Evolutionary conservation across 139 green algal species (phyloP).

Genomic region (Tetradesmus lagerheimii): DNA sequence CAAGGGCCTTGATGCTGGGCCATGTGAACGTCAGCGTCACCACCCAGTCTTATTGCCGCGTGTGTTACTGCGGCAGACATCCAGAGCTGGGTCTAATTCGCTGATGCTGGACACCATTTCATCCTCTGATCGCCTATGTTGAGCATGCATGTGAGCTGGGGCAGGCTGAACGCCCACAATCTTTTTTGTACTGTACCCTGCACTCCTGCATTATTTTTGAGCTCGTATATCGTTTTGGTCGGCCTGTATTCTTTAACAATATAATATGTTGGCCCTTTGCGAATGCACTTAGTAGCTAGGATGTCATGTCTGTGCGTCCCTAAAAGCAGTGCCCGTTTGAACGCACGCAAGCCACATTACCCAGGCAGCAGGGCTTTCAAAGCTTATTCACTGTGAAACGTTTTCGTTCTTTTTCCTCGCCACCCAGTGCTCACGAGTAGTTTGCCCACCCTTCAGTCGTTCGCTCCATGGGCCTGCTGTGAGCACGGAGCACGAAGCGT

Average conservation of each 20-base stretch:
- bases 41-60: neutral
- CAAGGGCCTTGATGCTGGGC: too few species aligned
- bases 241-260: too few species aligned
- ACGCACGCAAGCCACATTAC: neutral
- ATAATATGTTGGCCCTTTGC: neutral
- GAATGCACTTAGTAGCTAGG: neutral
- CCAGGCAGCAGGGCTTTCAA: too few species aligned
- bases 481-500: neutral
- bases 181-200: neutral
- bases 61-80: too few species aligned
- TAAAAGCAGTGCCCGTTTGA: conserved; percentile 6
- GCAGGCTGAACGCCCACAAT: neutral
- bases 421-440: neutral
- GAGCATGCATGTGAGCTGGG: neutral
- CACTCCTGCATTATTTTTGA: neutral
- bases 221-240: neutral
- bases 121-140: neutral
- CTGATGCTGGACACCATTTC: too few species aligned
- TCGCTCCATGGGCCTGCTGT: neutral
- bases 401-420: neutral
- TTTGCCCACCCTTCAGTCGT: neutral
- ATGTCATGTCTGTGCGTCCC: neutral
- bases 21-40: neutral
- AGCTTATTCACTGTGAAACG: too few species aligned
- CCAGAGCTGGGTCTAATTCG: too few species aligned